Evolutionary conservation across 192 early-diverging fungal species (phyloP).

Genomic region (Polychytrium aggregatum): DNA sequence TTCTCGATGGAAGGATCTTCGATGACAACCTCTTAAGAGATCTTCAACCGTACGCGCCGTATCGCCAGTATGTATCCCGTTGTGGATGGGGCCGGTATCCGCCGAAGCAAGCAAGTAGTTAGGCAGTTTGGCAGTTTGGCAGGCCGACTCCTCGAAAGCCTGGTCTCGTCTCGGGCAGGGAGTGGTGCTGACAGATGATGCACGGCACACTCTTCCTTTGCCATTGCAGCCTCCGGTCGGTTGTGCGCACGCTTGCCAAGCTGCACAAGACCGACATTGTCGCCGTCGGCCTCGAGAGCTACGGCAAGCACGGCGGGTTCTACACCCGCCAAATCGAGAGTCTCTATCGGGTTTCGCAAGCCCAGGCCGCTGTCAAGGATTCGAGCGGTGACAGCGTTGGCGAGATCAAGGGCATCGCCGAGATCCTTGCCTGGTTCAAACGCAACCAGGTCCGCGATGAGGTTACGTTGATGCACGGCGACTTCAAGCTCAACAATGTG

Average conservation of each 20-base stretch:
- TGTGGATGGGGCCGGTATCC: no score
- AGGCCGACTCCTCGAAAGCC: no score
- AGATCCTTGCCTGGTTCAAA: constrained; percentile 67
- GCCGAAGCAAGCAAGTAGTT: no score
- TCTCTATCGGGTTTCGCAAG: constrained; percentile 43
- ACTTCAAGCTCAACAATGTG: constrained; percentile 73
- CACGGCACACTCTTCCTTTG: not conserved
- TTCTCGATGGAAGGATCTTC: constrained; percentile 82
- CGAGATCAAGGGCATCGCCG: constrained; percentile 50
- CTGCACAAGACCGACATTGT: constrained; percentile 65
- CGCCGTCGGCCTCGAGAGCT: constrained; percentile 54
- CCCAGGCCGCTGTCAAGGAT: constrained; percentile 60
- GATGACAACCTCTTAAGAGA: constrained; percentile 27
- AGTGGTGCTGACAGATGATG: no score
- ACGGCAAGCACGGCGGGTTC: constrained; percentile 58
- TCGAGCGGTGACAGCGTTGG: constrained; percentile 47
- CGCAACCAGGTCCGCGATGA: constrained; percentile 57
- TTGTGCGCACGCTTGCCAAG: constrained; percentile 65
- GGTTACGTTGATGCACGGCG: constrained; percentile 81
- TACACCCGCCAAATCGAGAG: constrained; percentile 78
- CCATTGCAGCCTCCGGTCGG: constrained; percentile 25
- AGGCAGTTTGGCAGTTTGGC: no score
- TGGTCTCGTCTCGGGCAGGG: no score
- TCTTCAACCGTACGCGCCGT: no score
- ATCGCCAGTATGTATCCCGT: no score